Evolutionary conservation across 176 grass and related monocot genomes (phyloP).

Genomic region (Oryza nivara): DNA sequence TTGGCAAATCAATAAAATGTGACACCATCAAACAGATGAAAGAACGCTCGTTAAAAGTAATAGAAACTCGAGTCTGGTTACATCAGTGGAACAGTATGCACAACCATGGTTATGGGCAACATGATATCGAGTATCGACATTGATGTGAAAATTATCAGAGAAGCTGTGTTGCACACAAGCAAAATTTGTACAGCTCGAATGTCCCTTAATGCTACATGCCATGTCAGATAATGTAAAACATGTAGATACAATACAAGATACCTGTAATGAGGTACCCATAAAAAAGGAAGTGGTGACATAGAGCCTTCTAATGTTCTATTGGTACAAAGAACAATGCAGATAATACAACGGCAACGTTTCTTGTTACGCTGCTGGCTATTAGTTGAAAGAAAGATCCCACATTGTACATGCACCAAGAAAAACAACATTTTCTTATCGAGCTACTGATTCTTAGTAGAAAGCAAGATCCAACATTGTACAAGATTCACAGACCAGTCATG

Average conservation of each 20-base stretch:
- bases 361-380: neutral
- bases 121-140: neutral
- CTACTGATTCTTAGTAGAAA: neutral
- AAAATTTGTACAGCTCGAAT: conserved; percentile 13
- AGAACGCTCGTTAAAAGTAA: neutral
- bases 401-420: neutral
- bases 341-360: neutral
- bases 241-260: neutral
- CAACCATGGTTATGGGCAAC: neutral
- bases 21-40: neutral
- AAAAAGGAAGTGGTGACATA: neutral
- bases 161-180: neutral
- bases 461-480: conserved; percentile 5
- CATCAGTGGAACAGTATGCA: neutral
- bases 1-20: neutral
- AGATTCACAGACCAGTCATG: neutral
- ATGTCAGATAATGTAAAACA: neutral
- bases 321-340: conserved; percentile 13
- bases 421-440: neutral
- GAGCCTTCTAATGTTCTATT: neutral
- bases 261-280: neutral
- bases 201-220: neutral
- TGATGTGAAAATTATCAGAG: neutral
- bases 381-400: neutral
- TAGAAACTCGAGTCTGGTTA: neutral